Evolutionary conservation across 441 rosid genomes (phyloP), one percentile per base, ranked within the genome.

Genomic region (Arabidopsis hybrid): DNA sequence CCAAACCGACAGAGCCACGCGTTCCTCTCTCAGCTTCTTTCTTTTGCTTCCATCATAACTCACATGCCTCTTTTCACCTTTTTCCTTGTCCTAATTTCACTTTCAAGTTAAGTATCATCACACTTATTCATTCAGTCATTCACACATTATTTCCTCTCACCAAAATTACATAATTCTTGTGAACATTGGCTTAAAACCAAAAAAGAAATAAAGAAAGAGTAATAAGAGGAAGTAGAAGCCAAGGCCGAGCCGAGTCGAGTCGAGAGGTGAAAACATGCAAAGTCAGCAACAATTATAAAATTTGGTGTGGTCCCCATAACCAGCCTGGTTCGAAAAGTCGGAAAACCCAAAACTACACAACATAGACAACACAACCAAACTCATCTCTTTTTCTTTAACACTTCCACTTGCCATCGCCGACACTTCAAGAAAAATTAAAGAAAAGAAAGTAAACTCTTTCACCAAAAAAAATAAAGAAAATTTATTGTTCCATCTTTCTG

Each of bases 1-100:
- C 36, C 74, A 53, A 68, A 84, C 87, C 88, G 88, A 83, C 91
- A 80, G 68, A 73, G 68, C 79, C 73, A 68, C 79, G 50, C 55
- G 58, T 76, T 58, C 49, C 50, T 31, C 32, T 31, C 32, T 71
- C 81, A 72, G 80, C 71, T 57, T n/a, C 61, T 13, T 47, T 46
- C 29, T 64, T 39, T 42, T 66, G 71, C 78, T 69, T 55, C 73
- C 77, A 31, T 31, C 32, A 31, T 31, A 60, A 55, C 35, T 77
- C 56, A 40, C 59, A 31, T 61, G 43, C 16, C 29, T 36, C 5
- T 52, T 21, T 47, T 40, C 1, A 46, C 21, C 21, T 60, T 26
- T 51, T 18, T 12, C 13, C 45, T 40, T 57, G 55, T 64, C 60
- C 65, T 56, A 50, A 64, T 76, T 65, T 76, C 76, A 63, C 76